Evolutionary conservation across 73 alveolate species (phyloP).

Genomic region (Paramecium caudatum): DNA sequence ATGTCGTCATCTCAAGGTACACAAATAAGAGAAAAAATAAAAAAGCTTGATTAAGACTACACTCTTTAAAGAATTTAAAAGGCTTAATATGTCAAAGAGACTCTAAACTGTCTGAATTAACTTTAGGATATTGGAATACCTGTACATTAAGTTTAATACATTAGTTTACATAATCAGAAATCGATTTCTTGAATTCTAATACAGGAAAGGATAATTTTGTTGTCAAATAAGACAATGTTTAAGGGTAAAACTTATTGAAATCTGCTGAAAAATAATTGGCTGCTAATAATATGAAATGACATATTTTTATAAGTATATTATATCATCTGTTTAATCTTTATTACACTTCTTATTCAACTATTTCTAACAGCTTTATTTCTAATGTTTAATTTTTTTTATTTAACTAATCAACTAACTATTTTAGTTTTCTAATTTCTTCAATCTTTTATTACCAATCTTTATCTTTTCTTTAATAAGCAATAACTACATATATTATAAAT

Average conservation of each 20-base stretch:
- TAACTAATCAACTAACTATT: conserved; percentile 1
- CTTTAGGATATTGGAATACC: conserved; percentile 44
- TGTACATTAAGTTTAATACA: background rate
- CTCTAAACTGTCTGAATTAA: conserved; percentile 9
- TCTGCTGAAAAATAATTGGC: conserved; percentile 62
- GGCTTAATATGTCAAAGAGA: conserved; percentile 36
- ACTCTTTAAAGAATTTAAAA: conserved; percentile 7
- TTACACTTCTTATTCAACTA: conserved; percentile 15
- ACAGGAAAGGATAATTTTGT: conserved; percentile 60
- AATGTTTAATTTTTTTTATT: background rate
- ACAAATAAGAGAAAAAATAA: conserved; percentile 51
- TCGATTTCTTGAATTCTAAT: background rate
- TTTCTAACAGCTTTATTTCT: conserved; percentile 11
- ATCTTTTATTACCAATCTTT: background rate
- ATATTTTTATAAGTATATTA: background rate
- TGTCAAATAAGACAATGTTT: conserved; percentile 11
- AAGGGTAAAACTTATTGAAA: conserved; percentile 30
- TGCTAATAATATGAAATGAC: conserved; percentile 52
- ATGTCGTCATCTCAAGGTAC: conserved; percentile 51
- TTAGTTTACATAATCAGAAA: conserved; percentile 23
- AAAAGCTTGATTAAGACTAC: conserved; percentile 48
- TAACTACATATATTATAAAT: background rate
- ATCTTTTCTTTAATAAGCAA: conserved; percentile 30
- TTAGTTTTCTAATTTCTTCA: conserved; percentile 12
- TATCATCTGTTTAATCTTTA: conserved; percentile 2